These are phyloP conservation scores for Diaporthe sp. DNA, from an alignment of 2,329 filamentous ascomycete species.

Conservation along the genomic window DNA sequence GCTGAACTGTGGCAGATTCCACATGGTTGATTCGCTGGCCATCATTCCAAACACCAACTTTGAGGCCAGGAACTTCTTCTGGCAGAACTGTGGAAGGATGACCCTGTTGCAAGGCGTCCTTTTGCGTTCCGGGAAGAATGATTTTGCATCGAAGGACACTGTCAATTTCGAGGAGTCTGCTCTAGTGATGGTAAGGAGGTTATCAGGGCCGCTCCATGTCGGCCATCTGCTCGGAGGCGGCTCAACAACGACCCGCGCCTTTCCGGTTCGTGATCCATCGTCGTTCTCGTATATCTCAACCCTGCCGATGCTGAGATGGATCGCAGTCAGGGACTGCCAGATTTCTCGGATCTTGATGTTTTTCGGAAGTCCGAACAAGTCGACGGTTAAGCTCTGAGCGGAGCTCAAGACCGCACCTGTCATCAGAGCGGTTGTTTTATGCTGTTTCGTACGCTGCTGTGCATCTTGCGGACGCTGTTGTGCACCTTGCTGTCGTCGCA, in stretches of 20 bases:
- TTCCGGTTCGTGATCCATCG: slow-evolving; percentile 54
- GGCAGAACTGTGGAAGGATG: slow-evolving; percentile 13
- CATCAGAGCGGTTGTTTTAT: not conserved
- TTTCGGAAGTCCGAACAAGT: slow-evolving; percentile 52
- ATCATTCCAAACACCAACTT: slow-evolving; percentile 38
- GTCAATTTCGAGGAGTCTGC: not conserved
- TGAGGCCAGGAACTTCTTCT: not conserved
- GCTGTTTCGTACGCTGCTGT: not conserved
- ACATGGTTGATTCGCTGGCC: slow-evolving; percentile 35
- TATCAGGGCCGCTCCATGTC: slow-evolving; percentile 28
- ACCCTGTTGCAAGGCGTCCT: slow-evolving; percentile 7
- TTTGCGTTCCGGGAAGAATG: not conserved
- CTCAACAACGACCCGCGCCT: slow-evolving; percentile 68
- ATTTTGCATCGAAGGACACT: not conserved
- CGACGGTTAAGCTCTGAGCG: slow-evolving; percentile 49
- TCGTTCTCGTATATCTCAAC: slow-evolving; percentile 69
- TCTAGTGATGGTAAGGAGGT: slow-evolving; percentile 13
- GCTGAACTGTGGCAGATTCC: slow-evolving; percentile 35
- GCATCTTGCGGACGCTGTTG: not conserved
- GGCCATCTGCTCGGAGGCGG: slow-evolving; percentile 61
- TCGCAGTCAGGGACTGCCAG: slow-evolving; percentile 63
- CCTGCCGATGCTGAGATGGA: slow-evolving; percentile 65
- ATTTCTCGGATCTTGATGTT: slow-evolving; percentile 60
- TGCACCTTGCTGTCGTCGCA: not conserved
- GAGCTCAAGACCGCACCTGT: not conserved